phyloP scores from a whole-genome alignment of 2,329 filamentous ascomycete genomes.

The Talaromyces atroroseus region DNA sequence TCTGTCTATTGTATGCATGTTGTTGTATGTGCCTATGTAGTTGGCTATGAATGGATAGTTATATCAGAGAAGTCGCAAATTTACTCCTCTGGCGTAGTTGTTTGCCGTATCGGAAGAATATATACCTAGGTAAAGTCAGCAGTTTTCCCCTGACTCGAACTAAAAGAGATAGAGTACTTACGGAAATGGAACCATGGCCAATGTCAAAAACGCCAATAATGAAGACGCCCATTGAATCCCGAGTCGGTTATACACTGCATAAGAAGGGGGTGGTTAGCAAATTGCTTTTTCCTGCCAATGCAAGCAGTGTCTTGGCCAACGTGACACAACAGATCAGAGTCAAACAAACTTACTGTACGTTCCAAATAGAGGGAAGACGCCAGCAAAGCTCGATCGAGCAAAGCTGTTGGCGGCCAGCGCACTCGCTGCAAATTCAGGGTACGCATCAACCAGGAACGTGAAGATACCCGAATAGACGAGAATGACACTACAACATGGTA shows the following conservation, averaged over 20 bases:
- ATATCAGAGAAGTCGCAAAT: slow-evolving; percentile 29
- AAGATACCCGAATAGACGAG: slow-evolving; percentile 80
- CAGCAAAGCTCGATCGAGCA: slow-evolving; percentile 71
- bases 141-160: neutral
- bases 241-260: slow-evolving; percentile 42
- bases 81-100: slow-evolving; percentile 38
- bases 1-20: too few species aligned
- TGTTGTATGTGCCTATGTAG: neutral
- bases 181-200: slow-evolving; percentile 43
- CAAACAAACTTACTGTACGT: slow-evolving; percentile 39
- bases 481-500: slow-evolving; percentile 53
- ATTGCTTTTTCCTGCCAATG: neutral
- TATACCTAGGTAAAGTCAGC: slow-evolving; percentile 29
- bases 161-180: slow-evolving; percentile 18
- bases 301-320: neutral
- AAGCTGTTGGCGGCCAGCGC: slow-evolving; percentile 82
- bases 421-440: slow-evolving; percentile 43
- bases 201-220: slow-evolving; percentile 39
- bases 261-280: neutral
- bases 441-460: slow-evolving; percentile 71
- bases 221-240: slow-evolving; percentile 44
- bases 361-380: slow-evolving; percentile 70
- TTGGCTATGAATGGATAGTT: slow-evolving; percentile 1
- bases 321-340: neutral
- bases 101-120: slow-evolving; percentile 41